Base-by-base conservation (phyloP, 2,329 filamentous ascomycete genomes). In the Colletotrichum nymphaeae region DNA sequence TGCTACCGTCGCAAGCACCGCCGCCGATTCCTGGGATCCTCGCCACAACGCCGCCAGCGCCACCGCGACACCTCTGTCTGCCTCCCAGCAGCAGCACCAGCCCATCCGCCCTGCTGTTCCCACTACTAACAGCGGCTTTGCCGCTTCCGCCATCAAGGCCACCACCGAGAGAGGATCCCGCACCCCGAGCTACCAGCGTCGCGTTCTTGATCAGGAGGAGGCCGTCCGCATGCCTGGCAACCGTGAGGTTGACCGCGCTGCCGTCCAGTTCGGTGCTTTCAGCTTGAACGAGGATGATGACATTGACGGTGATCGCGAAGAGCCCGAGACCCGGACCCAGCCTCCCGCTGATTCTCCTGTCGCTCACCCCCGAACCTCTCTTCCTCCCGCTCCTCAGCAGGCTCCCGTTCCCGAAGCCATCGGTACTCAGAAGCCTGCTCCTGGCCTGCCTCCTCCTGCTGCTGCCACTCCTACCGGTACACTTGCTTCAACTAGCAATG, bases 141-240 rank as follows among this genome's bases (percentile, higher is more conserved):
- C 93, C 63, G 89, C 94, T n/a, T 93, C 92, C 63, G 94, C 95
- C 30, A 88, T 94, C 78, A 98, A 97, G 86, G 94, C 94, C 14
- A 93, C 92, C 16, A 78, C 90, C 72, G 85, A 91, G 79, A 82
- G 89, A 74, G 86, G 90, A 28, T 86, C 87, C 73, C 93, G 96
- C 74, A 92, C 91, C 67, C 90, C 94, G 24, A 95, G 93, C 84
- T 95, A 93, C 83, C 93, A 97, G 82, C 92, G 96, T 76, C 93
- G 95, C 79, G 89, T 98, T 67, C 88, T 97, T 79, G 95, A 98
- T 78, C 97, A 99, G 81, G 95, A 98, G 83, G 97, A 99, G 85
- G 95, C 97, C 72, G 97, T 99, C 53, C 95, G 98, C 76, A 98
- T 99, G 96, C 97, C 97, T 58, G 95, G 94, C 73, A 98, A 98